Conservation (phyloP, 306 rosid genomes). For the Fagus crenata region DNA sequence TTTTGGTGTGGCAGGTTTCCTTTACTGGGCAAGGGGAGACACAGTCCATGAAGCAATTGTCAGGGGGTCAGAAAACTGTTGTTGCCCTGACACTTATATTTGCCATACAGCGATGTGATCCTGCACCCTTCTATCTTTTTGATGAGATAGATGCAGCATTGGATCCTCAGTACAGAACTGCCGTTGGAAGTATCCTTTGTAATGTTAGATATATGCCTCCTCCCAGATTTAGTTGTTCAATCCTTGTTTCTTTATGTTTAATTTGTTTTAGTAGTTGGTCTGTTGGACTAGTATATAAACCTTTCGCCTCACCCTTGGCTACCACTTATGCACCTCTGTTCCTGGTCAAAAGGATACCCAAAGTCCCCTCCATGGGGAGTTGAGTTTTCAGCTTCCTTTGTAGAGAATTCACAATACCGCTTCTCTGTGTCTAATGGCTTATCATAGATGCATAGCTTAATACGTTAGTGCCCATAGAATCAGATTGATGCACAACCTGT, state of each 20-base stretch:
- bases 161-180: constrained; percentile 98
- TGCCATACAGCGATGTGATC: constrained; percentile 99
- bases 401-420: background rate
- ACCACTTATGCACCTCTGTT: too few relatives aligned
- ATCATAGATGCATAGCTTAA: background rate
- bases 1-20: constrained; percentile 68
- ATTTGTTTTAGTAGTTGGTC: background rate
- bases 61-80: constrained; percentile 98
- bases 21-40: constrained; percentile 98
- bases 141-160: constrained; percentile 98
- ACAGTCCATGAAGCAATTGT: constrained; percentile 96
- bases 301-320: too few relatives aligned
- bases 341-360: too few relatives aligned
- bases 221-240: constrained; percentile 15
- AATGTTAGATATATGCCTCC: constrained; percentile 1
- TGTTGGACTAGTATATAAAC: background rate
- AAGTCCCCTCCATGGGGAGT: too few relatives aligned
- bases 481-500: background rate
- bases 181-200: constrained; percentile 94
- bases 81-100: constrained; percentile 96
- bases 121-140: constrained; percentile 96
- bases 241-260: constrained; percentile 4
- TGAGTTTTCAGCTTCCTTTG: background rate
- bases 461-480: background rate
- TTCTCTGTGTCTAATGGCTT: background rate